Conservation (phyloP, 257 asterid species). For the Solanum habrochaites region DNA sequence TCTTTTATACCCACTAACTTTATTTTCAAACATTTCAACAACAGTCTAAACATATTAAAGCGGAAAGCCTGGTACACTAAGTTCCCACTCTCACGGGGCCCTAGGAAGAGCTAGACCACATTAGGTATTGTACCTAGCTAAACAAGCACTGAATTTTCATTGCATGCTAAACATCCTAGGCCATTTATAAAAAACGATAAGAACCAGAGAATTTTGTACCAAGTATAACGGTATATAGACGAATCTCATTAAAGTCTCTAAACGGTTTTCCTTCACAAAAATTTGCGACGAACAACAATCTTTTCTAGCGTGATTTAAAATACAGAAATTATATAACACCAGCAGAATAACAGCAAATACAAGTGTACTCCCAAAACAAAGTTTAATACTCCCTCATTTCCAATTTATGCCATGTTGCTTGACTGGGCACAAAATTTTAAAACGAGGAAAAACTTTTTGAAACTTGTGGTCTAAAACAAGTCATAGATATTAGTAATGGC, state of each 20-base stretch:
- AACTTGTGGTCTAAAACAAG: background rate
- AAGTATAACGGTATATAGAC: background rate
- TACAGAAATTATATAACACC: background rate
- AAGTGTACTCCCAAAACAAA: background rate
- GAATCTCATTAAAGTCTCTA: background rate
- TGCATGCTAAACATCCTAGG: background rate
- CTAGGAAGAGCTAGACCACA: background rate
- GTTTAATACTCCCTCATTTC: background rate
- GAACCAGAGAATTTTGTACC: background rate
- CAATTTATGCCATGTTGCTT: background rate
- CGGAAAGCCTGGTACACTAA: background rate
- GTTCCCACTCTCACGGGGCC: background rate
- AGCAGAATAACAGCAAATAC: background rate
- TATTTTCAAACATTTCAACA: background rate
- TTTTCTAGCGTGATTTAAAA: background rate
- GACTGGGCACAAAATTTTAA: background rate
- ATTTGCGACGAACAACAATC: background rate
- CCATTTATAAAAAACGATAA: background rate
- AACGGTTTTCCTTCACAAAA: background rate
- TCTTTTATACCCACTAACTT: background rate
- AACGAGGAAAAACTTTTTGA: background rate
- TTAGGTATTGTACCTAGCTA: background rate
- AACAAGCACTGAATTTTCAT: background rate
- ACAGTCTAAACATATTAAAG: background rate
- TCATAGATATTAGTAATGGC: background rate